Evolutionary conservation across 140 eudicot genomes (phyloP).

Genomic region (Stevia rebaudiana): DNA sequence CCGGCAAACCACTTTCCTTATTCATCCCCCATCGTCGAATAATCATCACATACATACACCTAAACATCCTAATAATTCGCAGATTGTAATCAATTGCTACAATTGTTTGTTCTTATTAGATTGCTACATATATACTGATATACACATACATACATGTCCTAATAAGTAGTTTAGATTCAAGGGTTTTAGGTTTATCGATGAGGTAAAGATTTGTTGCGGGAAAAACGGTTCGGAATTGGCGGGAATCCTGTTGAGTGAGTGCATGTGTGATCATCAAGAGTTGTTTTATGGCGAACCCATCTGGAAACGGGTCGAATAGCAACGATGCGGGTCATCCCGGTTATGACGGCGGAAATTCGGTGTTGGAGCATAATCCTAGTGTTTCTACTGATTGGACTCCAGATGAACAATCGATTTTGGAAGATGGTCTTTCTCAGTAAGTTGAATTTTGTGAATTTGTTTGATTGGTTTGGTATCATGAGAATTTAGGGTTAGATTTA

Average conservation of each 20-base stretch:
- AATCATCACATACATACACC: neutral
- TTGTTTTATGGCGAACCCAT: conserved; percentile 37
- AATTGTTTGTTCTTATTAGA: neutral
- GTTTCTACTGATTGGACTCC: conserved; percentile 62
- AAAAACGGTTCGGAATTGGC: conserved; percentile 19
- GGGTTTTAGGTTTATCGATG: conserved; percentile 7
- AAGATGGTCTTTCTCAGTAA: conserved; percentile 50
- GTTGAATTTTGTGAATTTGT: conserved; percentile 6
- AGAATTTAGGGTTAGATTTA: conserved; percentile 17
- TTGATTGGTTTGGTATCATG: neutral
- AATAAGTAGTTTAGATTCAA: neutral
- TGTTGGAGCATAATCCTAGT: conserved; percentile 38
- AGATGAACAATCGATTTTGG: conserved; percentile 58
- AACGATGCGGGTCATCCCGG: conserved; percentile 25
- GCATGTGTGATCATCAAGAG: neutral
- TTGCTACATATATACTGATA: neutral
- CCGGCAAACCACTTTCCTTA: conserved; percentile 29
- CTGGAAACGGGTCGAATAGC: conserved; percentile 37
- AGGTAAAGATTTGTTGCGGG: conserved; percentile 17
- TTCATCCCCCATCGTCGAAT: neutral
- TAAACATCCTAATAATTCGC: neutral
- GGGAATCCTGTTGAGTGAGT: conserved; percentile 25
- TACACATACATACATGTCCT: neutral
- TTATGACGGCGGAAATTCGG: conserved; percentile 20
- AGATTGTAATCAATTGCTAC: neutral